These are phyloP conservation scores for Nephelium lappaceum DNA, from an alignment of 345 rosid species.

Conservation along the genomic window DNA sequence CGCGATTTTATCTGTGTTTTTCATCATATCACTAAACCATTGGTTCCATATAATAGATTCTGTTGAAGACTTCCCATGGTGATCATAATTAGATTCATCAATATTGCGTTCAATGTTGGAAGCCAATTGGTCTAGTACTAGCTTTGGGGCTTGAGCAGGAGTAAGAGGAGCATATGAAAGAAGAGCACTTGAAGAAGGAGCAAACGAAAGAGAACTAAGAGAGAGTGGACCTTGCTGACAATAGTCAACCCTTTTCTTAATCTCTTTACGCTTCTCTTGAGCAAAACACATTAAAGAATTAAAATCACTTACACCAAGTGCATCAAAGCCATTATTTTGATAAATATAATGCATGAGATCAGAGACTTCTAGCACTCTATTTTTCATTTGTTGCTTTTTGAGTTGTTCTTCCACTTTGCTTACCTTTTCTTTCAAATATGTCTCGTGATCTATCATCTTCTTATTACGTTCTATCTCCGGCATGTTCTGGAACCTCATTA, in stretches of 20 bases:
- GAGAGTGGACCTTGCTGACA: neutral
- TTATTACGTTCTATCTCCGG: conserved; percentile 32
- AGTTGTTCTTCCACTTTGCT: conserved; percentile 24
- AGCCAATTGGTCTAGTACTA: neutral
- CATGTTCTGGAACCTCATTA: conserved; percentile 23
- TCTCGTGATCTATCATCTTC: conserved; percentile 42
- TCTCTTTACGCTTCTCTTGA: conserved; percentile 30
- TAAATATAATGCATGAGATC: conserved; percentile 28
- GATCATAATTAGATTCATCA: neutral
- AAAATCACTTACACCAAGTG: conserved; percentile 8
- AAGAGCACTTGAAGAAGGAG: neutral
- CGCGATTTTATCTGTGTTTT: neutral
- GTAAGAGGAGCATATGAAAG: neutral
- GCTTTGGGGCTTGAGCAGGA: neutral
- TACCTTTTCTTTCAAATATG: conserved; percentile 31
- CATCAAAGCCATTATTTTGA: conserved; percentile 12
- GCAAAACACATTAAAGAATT: conserved; percentile 23
- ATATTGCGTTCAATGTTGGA: neutral
- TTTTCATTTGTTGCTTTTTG: conserved; percentile 22
- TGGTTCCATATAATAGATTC: neutral
- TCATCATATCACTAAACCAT: conserved; percentile 9
- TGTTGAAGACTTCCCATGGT: neutral
- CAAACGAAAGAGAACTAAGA: neutral
- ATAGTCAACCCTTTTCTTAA: conserved; percentile 17
- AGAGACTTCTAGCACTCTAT: conserved; percentile 21